Base-by-base conservation (phyloP, 2,329 filamentous ascomycete species). In the Penicillium italicum region DNA sequence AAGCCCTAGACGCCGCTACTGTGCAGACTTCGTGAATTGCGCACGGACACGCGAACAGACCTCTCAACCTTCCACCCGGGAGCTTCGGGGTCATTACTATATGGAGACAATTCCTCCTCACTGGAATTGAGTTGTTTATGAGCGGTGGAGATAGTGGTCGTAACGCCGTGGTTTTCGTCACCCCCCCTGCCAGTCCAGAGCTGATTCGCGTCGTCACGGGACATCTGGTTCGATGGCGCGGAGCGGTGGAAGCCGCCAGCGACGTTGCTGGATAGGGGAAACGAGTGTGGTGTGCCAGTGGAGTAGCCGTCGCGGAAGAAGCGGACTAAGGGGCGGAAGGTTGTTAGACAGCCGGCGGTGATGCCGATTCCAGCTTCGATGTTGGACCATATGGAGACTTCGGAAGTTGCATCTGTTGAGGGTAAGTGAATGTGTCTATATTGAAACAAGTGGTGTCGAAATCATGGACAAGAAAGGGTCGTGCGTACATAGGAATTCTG, bases 301-400 rank as follows among this genome's bases (percentile, higher is more conserved):
- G 62, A 65, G 44, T 62, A 65, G n/a, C 53, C 47, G 22, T 66
- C 62, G 33, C 64, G 63, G 22, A 68, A 55, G n/a, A 64, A 62
- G n/a, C 68, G 74, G 34, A 80, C 63, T 0, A 81, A 67, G 0
- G 79, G 79, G 1, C 77, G 74, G 1, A 80, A 65, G 3, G 79
- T 70, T 34, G 62, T 65, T 8, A 70, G 63, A 50, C 63, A 70
- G 6, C 68, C 67, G 4, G 68, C 79, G 4, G 69, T 71, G 48
- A 77, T 76, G 18, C 73, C 69, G 4, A 72, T 62, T 10, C 69
- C 67, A 3, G 65, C 65, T 58, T 72, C 69, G 40, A 71, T 54
- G 18, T 68, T 62, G 16, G 69, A 71, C 68, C 68, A 72, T 33
- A 77, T 74, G 42, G 73, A 69, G 44, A 77, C 73, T 59, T 76